Percentiles rank a stretch among this genome's conserved stretches.
Evolutionary conservation across 2,329 filamentous ascomycete genomes (phyloP).

Genomic region (Penicillium occitanis): DNA sequence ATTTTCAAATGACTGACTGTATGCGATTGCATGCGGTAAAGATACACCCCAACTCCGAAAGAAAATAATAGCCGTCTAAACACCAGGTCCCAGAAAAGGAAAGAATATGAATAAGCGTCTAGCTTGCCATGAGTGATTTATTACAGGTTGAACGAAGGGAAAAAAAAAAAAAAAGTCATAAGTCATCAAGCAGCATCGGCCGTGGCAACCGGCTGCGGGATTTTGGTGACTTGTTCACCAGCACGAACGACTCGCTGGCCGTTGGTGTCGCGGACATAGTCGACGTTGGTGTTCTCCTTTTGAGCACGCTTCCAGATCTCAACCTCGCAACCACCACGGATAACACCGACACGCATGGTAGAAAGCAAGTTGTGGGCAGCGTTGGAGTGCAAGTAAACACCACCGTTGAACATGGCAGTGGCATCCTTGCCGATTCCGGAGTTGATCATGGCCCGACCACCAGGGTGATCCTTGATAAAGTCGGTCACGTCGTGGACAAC

Average conservation of each 20-base stretch:
- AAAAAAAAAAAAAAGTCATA: conserved; percentile 20
- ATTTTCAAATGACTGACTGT: neutral
- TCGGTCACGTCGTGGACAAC: conserved; percentile 81
- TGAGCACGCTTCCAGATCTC: conserved; percentile 91
- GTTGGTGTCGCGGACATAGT: conserved; percentile 74
- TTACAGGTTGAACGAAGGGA: neutral
- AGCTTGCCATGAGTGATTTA: conserved; percentile 2
- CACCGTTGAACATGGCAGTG: conserved; percentile 87
- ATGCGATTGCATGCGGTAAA: neutral
- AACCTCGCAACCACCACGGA: conserved; percentile 82
- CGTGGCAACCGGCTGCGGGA: conserved; percentile 73
- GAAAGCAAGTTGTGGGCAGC: conserved; percentile 85
- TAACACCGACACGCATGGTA: conserved; percentile 83
- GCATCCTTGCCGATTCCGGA: conserved; percentile 83
- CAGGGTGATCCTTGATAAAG: conserved; percentile 88
- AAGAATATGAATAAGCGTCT: conserved; percentile 12
- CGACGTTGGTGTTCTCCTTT: conserved; percentile 78
- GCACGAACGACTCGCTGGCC: conserved; percentile 83
- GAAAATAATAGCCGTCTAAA: conserved; percentile 9
- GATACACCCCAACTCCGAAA: conserved; percentile 1
- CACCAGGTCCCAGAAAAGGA: conserved; percentile 7
- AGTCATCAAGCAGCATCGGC: conserved; percentile 71
- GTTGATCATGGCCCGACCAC: conserved; percentile 81
- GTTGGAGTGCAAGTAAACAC: conserved; percentile 87
- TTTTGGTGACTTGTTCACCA: conserved; percentile 80